Conservation (phyloP, 2,329 filamentous ascomycete genomes). For the Aspergillus fischeri region DNA sequence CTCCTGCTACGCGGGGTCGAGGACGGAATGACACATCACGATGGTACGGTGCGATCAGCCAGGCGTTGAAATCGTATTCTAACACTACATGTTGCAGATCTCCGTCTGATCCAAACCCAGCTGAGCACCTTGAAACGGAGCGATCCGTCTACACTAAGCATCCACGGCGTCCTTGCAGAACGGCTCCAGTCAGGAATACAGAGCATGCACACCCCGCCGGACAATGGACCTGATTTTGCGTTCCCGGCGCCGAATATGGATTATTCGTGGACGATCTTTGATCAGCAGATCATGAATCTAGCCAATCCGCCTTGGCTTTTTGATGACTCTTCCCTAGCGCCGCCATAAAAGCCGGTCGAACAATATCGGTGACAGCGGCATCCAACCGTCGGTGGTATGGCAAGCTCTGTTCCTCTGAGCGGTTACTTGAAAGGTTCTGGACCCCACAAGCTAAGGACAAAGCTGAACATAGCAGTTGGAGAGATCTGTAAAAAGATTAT, state of each 20-base stretch:
- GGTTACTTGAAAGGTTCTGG: not conserved
- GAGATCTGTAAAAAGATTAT: not conserved
- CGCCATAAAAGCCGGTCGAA: not conserved
- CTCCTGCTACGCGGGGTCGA: conserved; percentile 24
- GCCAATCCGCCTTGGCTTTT: conserved; percentile 27
- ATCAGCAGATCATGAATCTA: conserved; percentile 27
- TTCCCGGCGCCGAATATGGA: conserved; percentile 18
- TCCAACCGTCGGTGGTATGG: not conserved
- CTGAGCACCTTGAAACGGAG: conserved; percentile 20
- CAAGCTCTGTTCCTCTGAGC: not conserved
- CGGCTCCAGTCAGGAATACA: conserved; percentile 25
- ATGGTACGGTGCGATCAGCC: conserved; percentile 21
- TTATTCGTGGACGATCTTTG: conserved; percentile 29
- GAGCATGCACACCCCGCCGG: conserved; percentile 26
- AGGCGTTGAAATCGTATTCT: not conserved
- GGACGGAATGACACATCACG: conserved; percentile 26
- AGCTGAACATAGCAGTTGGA: too few relatives aligned
- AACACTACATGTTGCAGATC: conserved; percentile 10
- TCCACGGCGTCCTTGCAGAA: conserved; percentile 22
- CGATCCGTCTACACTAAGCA: conserved; percentile 19
- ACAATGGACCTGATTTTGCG: conserved; percentile 16
- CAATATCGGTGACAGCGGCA: not conserved
- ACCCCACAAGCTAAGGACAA: not conserved
- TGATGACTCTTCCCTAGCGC: conserved; percentile 9
- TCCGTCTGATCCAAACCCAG: conserved; percentile 24